Base-by-base conservation (phyloP, 148 eudicot species). In the Heliosperma pusillum region DNA sequence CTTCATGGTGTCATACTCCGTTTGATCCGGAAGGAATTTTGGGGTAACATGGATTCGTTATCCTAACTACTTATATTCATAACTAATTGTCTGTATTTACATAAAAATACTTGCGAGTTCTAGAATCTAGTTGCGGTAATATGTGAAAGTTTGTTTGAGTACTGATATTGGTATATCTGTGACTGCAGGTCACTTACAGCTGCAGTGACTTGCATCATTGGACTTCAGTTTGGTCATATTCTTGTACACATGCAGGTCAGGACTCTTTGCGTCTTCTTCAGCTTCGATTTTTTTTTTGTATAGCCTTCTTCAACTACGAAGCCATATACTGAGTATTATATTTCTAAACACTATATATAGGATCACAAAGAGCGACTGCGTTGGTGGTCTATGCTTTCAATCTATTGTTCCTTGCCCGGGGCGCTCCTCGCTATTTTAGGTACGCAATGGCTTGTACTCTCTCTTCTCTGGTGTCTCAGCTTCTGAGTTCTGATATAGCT, bases 21-120 rank as follows among this genome's bases (percentile, higher is more conserved):
- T 93, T 87, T 86, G 98, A 93, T 74, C 98, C 98, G 5, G 97
- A 93, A 86, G 98, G 98, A 73, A 79, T 89, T 65, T 79, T 91
- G 79, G 93, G 98, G 98, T 93, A 83, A 80, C 53, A n/a, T 24
- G 21, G 55, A 40, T 20, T 67, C 73, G 33, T 33, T 16, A 10
- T 66, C 5, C 45, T 42, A 42, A 42, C 45, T 5, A 5, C 45
- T 42, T 42, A 42, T n/a, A n/a, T n/a, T n/a, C n/a, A n/a, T n/a
- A n/a, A n/a, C n/a, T n/a, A n/a, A n/a, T n/a, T n/a, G n/a, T n/a
- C n/a, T n/a, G n/a, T n/a, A n/a, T n/a, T n/a, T n/a, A n/a, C n/a
- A n/a, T n/a, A n/a, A n/a, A n/a, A n/a, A n/a, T n/a, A n/a, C 61
- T 20, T 12, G 7, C 42, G 42, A 36, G 42, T 36, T 36, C 42